These are phyloP conservation scores for Metarhizium sp. DNA, from an alignment of 2,329 filamentous ascomycete genomes.

Conservation along the genomic window DNA sequence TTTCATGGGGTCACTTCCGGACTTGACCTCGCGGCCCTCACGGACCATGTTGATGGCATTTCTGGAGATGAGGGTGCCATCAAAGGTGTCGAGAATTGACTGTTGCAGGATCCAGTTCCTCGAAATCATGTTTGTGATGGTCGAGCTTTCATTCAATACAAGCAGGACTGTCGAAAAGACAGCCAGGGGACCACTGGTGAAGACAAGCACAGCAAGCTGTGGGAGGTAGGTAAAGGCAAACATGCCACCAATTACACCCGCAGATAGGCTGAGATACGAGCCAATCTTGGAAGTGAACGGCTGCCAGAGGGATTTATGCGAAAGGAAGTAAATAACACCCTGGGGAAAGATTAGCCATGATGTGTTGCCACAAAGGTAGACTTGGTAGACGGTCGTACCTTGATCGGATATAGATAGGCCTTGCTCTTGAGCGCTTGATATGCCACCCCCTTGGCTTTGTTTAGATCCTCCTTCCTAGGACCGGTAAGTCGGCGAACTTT, in stretches of 20 bases:
- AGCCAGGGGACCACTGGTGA: conserved; percentile 77
- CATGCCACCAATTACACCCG: conserved; percentile 67
- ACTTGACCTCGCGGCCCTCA: conserved; percentile 64
- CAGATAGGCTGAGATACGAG: conserved; percentile 59
- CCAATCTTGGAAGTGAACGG: conserved; percentile 46
- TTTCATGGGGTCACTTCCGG: conserved; percentile 45
- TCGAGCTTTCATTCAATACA: conserved; percentile 53
- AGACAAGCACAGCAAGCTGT: conserved; percentile 71
- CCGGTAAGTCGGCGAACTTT: not conserved
- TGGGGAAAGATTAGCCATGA: conserved; percentile 14
- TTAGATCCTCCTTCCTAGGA: conserved; percentile 58
- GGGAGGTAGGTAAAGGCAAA: conserved; percentile 82
- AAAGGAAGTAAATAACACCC: conserved; percentile 51
- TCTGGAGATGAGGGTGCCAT: conserved; percentile 53
- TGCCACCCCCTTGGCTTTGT: conserved; percentile 53
- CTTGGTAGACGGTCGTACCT: conserved; percentile 26
- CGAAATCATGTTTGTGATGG: conserved; percentile 46
- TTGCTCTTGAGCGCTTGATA: conserved; percentile 63
- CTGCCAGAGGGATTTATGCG: conserved; percentile 47
- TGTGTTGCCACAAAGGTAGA: not conserved
- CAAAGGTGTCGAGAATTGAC: conserved; percentile 80
- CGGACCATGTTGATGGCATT: conserved; percentile 54
- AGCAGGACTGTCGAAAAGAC: conserved; percentile 64
- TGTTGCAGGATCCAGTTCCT: conserved; percentile 72
- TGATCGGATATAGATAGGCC: conserved; percentile 81